phyloP scores from a whole-genome alignment of 225 moss, liverwort and hornwort genomes.

The Straminergon stramineum region DNA sequence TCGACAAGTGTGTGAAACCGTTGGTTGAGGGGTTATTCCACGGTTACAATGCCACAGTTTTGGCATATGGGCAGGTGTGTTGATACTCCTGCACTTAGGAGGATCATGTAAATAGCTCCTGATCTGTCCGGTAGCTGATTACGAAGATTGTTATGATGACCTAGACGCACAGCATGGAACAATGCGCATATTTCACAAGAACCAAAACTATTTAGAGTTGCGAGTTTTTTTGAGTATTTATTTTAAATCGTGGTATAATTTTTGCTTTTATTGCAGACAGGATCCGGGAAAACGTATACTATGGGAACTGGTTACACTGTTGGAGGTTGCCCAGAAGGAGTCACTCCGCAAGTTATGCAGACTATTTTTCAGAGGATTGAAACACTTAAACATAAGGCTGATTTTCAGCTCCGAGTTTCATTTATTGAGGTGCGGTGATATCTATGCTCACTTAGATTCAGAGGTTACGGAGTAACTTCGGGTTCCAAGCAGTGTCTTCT shows the following conservation, averaged over 20 bases:
- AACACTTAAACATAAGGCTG: slow-evolving; percentile 59
- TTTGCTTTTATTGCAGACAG: slow-evolving; percentile 47
- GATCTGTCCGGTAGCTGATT: neutral
- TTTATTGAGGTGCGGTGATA: slow-evolving; percentile 71
- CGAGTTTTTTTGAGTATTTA: neutral
- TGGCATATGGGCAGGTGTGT: slow-evolving; percentile 95
- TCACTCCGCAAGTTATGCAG: slow-evolving; percentile 89
- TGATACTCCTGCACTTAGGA: neutral
- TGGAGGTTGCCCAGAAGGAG: slow-evolving; percentile 72
- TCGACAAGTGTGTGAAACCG: slow-evolving; percentile 86
- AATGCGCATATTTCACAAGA: neutral
- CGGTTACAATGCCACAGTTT: slow-evolving; percentile 93
- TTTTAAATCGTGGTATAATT: neutral
- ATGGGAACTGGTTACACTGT: slow-evolving; percentile 95
- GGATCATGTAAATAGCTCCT: neutral
- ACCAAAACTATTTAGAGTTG: neutral
- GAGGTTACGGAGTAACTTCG: neutral
- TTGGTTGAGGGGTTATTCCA: slow-evolving; percentile 93
- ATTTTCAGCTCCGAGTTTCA: slow-evolving; percentile 93
- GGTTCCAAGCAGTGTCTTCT: neutral
- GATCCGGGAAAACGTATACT: slow-evolving; percentile 91
- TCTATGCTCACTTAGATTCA: neutral
- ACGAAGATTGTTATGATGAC: neutral
- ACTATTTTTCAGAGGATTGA: slow-evolving; percentile 77
- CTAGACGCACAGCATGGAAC: neutral